Conservation (phyloP, 1,139 yeast genomes). For the Scheffersomyces parashehatae region DNA sequence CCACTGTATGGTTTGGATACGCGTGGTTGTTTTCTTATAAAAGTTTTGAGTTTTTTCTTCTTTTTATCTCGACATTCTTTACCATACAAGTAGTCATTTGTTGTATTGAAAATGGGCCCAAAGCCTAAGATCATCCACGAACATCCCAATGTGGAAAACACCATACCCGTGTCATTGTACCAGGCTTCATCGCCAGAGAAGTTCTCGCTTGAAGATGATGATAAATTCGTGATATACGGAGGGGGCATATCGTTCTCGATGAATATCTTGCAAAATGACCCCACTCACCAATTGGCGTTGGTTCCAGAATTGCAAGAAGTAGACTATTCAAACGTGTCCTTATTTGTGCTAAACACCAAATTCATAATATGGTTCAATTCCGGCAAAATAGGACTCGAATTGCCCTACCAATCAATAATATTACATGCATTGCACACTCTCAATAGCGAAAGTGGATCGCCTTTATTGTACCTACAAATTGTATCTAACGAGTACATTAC, state of each 20-base stretch:
- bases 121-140: slow-evolving; percentile 26
- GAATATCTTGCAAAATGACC: slow-evolving; percentile 17
- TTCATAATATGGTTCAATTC: slow-evolving; percentile 38
- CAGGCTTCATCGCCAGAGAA: slow-evolving; percentile 43
- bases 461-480: slow-evolving; percentile 36
- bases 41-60: too few species aligned
- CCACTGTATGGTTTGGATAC: too few species aligned
- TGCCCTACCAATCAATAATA: slow-evolving; percentile 40
- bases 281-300: slow-evolving; percentile 12
- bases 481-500: slow-evolving; percentile 19
- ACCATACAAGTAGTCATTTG: too few species aligned
- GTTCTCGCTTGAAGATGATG: slow-evolving; percentile 40
- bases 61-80: too few species aligned
- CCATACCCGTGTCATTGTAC: slow-evolving; percentile 34
- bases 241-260: slow-evolving; percentile 30
- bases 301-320: slow-evolving; percentile 9
- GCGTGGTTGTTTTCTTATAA: too few species aligned
- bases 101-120: slow-evolving; percentile 1
- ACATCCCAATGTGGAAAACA: slow-evolving; percentile 44
- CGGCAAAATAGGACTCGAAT: slow-evolving; percentile 33
- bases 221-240: slow-evolving; percentile 42
- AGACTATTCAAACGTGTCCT: slow-evolving; percentile 18
- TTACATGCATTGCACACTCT: slow-evolving; percentile 34
- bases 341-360: slow-evolving; percentile 42
- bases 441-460: slow-evolving; percentile 12